Base-by-base conservation (phyloP, 1,139 yeast species). In the Taiozyma onychis region DNA sequence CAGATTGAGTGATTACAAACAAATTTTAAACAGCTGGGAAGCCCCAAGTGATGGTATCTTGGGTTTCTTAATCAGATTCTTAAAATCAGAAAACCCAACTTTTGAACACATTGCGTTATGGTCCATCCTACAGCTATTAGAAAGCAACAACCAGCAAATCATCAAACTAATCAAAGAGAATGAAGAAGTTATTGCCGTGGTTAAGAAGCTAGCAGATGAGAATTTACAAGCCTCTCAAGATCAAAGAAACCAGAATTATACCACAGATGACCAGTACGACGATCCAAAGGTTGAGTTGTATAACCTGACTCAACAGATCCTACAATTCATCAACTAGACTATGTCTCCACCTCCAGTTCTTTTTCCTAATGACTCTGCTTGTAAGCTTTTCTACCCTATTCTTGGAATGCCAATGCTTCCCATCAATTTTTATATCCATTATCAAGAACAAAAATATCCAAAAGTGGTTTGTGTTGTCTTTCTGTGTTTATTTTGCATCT, bases 101-200 rank as follows among this genome's bases (percentile, higher is more conserved):
- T 95, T 93, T 69, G 98, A 93, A 70, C 99, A 93, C 67, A 93
- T 93, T 69, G 97, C 99, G 1, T 80, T 91, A 54, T 93, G 99
- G 99, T 91, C 97, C 48, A 87, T 91, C 58, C 76, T 91, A 61
- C 99, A 93, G 71, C 77, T 93, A 57, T 77, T 95, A 57, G 99
- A 93, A 70, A 84, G 95, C 51, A 89, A 87, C 62, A 88, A 90
- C 64, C 70, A 72, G 47, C 86, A 86, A 52, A 80, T 93, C 49
- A 80, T 81, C 54, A 72, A 77, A 10, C 73, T 81, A 60, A 81
- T 86, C 45, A 84, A 84, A 63, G 80, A 73, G 50, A 80, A 82
- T 62, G 77, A 74, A 55, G 72, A 80, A n/a, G 77, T 82, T 21
- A 74, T 81, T 48, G 70, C 74, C 32, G 81, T 83, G 6, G 82